Conservation (phyloP, 768 basidiomycete species). For the Sarcodon sp. region DNA sequence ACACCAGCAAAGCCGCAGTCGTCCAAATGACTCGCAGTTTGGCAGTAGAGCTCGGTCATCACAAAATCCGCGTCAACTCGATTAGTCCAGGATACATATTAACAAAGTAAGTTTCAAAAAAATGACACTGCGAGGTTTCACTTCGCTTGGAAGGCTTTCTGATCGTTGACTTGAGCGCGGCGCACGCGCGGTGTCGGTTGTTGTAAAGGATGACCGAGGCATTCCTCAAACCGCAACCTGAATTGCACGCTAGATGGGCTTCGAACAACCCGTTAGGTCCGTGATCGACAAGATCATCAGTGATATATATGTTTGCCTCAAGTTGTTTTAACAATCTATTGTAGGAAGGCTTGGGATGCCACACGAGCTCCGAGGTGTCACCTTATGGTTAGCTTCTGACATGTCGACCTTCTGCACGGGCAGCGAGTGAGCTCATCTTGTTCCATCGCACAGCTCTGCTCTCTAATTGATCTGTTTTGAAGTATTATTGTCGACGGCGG, state of each 20-base stretch:
- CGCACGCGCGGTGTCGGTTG: too few species aligned
- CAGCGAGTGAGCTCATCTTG: constrained; percentile 46
- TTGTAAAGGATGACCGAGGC: constrained; percentile 56
- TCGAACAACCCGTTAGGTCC: constrained; percentile 50
- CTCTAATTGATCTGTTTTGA: background rate
- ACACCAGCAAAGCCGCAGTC: constrained; percentile 66
- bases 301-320: too few species aligned
- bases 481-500: constrained; percentile 14
- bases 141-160: background rate
- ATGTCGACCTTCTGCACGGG: constrained; percentile 64
- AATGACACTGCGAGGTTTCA: background rate
- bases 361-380: constrained; percentile 63
- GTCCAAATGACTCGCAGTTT: constrained; percentile 73
- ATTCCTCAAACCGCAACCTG: constrained; percentile 52
- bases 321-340: too few species aligned
- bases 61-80: constrained; percentile 60
- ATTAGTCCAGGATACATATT: constrained; percentile 71
- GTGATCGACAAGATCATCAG: too few species aligned
- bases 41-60: constrained; percentile 64
- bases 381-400: constrained; percentile 34
- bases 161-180: too few species aligned
- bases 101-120: constrained; percentile 31
- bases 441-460: too few species aligned
- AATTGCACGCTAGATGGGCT: constrained; percentile 56
- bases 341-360: constrained; percentile 41